A percentile compares a stretch with the other conserved stretches of the same genome.
Conservation (phyloP, 441 rosid species). For the Mallotus japonicus region DNA sequence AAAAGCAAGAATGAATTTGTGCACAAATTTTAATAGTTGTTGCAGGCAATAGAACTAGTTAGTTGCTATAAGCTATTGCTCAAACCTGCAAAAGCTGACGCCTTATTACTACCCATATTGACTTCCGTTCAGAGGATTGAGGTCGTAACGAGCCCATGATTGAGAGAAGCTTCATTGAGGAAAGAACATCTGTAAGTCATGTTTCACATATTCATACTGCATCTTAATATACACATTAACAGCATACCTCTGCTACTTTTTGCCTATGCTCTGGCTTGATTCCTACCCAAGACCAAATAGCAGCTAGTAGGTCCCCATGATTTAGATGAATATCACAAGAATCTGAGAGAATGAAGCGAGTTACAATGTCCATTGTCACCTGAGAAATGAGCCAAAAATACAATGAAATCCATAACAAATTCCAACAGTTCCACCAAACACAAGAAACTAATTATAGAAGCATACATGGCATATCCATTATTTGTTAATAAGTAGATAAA, state of each 20-base stretch:
- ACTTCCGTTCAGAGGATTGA: conserved; percentile 89
- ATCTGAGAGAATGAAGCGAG: conserved; percentile 55
- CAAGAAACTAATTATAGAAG: background rate
- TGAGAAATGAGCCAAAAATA: conserved; percentile 32
- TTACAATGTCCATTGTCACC: conserved; percentile 72
- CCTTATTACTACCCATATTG: conserved; percentile 83
- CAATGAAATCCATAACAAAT: conserved; percentile 8
- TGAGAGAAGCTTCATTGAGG: conserved; percentile 75
- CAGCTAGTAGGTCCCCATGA: conserved; percentile 87
- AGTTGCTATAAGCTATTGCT: conserved; percentile 16
- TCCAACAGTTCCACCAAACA: background rate
- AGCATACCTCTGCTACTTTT: conserved; percentile 88
- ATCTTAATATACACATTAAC: conserved; percentile 26
- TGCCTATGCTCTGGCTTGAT: conserved; percentile 74
- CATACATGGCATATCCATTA: background rate
- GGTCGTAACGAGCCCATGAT: conserved; percentile 87
- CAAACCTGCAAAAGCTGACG: conserved; percentile 96
- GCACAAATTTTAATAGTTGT: no score
- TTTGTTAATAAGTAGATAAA: background rate
- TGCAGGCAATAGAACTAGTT: no score
- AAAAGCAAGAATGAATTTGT: conserved; percentile 1
- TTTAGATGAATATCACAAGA: conserved; percentile 87
- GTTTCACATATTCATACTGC: conserved; percentile 17
- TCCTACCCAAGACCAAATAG: conserved; percentile 97
- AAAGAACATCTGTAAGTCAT: conserved; percentile 31